Conservation (phyloP, 1,284 basidiomycete genomes). For the Filobasidium uniguttulatum region DNA sequence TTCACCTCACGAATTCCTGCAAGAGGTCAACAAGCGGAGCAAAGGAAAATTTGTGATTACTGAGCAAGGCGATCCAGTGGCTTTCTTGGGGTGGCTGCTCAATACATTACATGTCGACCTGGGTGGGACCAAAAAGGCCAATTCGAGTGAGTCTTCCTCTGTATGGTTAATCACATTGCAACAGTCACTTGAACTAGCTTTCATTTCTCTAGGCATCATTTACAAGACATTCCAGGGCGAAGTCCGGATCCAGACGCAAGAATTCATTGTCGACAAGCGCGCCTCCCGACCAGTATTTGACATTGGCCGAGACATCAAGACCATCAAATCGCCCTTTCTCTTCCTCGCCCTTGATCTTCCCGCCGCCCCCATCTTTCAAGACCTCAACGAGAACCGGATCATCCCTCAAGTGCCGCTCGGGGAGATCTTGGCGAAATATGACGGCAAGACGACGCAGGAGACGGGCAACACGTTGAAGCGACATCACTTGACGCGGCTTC, state of each 20-base stretch:
- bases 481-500: conserved; percentile 76
- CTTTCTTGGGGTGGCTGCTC: conserved; percentile 90
- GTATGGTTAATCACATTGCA: conserved; percentile 5
- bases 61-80: conserved; percentile 87
- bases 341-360: conserved; percentile 92
- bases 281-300: conserved; percentile 76
- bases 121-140: conserved; percentile 71
- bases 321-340: conserved; percentile 76
- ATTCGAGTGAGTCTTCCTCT: conserved; percentile 52
- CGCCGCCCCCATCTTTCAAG: conserved; percentile 90
- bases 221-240: conserved; percentile 91
- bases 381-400: conserved; percentile 89
- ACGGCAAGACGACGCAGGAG: conserved; percentile 77
- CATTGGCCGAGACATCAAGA: conserved; percentile 79
- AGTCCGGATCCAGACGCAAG: conserved; percentile 82
- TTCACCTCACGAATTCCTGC: conserved; percentile 92
- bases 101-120: conserved; percentile 85
- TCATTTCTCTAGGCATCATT: conserved; percentile 52
- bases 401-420: conserved; percentile 93
- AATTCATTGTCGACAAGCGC: conserved; percentile 66
- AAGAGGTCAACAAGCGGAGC: conserved; percentile 82
- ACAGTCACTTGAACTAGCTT: not conserved
- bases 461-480: conserved; percentile 70
- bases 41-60: conserved; percentile 81
- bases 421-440: conserved; percentile 87